phyloP scores from a whole-genome alignment of 2,329 filamentous ascomycete species.

The Septoria petroselini region DNA sequence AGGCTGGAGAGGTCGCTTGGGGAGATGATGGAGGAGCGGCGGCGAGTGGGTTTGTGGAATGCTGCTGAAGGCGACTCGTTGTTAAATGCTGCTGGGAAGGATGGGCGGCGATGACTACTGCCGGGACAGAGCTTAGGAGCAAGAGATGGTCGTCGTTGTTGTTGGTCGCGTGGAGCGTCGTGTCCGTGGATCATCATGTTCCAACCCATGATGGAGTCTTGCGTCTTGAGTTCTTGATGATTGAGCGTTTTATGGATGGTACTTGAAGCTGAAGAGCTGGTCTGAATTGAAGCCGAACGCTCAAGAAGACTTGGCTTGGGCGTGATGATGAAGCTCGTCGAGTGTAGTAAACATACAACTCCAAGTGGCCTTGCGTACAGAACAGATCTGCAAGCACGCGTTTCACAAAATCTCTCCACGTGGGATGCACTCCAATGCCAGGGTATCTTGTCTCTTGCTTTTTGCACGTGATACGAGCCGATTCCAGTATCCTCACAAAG shows the following conservation, averaged over 20 bases:
- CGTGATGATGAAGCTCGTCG: too few relatives aligned
- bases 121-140: not conserved
- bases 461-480: not conserved
- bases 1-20: not conserved
- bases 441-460: too few relatives aligned
- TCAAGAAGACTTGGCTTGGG: too few relatives aligned
- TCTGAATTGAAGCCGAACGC: too few relatives aligned
- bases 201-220: constrained; percentile 1
- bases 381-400: too few relatives aligned
- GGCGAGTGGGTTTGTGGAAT: constrained; percentile 1
- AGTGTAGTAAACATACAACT: too few relatives aligned
- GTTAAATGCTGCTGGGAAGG: constrained; percentile 3
- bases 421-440: too few relatives aligned
- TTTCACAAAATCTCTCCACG: too few relatives aligned
- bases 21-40: constrained; percentile 3
- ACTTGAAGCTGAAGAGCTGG: too few relatives aligned
- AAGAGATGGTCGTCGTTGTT: too few relatives aligned
- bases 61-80: not conserved
- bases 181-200: not conserved
- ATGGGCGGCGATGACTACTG: not conserved
- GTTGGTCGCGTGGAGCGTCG: not conserved
- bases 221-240: not conserved
- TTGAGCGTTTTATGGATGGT: too few relatives aligned
- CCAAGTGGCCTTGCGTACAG: too few relatives aligned
- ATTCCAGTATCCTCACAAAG: constrained; percentile 1